Percentiles rank a stretch among this genome's conserved stretches.
Evolutionary conservation across 1,139 yeast genomes (phyloP).

Genomic region (Geotrichum bryndzae): DNA sequence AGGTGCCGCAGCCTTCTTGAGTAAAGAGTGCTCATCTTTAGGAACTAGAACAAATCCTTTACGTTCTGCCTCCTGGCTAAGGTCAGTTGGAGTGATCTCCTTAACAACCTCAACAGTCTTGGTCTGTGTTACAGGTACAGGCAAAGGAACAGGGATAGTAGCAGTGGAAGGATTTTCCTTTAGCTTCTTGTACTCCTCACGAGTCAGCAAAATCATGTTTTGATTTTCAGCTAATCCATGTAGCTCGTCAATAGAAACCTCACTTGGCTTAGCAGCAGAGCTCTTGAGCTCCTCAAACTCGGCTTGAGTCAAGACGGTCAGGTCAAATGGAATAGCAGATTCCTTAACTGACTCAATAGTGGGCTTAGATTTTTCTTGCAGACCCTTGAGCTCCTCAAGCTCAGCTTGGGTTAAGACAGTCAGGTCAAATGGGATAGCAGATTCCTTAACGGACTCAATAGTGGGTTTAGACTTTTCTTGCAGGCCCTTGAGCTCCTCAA

Average conservation of each 20-base stretch:
- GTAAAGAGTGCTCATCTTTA: constrained; percentile 10
- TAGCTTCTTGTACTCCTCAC: constrained; percentile 14
- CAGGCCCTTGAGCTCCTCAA: neutral
- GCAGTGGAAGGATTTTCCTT: constrained; percentile 2
- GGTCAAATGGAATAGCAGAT: constrained; percentile 9
- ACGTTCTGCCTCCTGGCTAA: constrained; percentile 9
- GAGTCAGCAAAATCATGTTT: constrained; percentile 21
- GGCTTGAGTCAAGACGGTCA: constrained; percentile 6
- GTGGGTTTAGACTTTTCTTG: constrained; percentile 6
- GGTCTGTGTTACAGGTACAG: neutral
- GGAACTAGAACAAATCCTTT: constrained; percentile 16
- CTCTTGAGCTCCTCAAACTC: constrained; percentile 1
- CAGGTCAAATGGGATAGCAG: constrained; percentile 10
- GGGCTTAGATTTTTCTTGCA: constrained; percentile 3
- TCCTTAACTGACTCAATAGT: constrained; percentile 4
- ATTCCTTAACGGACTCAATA: constrained; percentile 2
- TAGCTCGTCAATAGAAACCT: neutral
- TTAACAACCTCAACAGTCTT: neutral
- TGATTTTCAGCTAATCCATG: neutral
- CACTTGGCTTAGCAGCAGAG: constrained; percentile 1
- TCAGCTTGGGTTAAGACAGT: constrained; percentile 8
- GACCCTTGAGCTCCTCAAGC: neutral
- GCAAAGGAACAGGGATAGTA: constrained; percentile 17
- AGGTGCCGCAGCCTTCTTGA: constrained; percentile 7
- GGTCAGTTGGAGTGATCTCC: constrained; percentile 8